Percentiles rank a stretch among this genome's conserved stretches.
Conservation (phyloP, 805 yeast species). For the Candida koratica region DNA sequence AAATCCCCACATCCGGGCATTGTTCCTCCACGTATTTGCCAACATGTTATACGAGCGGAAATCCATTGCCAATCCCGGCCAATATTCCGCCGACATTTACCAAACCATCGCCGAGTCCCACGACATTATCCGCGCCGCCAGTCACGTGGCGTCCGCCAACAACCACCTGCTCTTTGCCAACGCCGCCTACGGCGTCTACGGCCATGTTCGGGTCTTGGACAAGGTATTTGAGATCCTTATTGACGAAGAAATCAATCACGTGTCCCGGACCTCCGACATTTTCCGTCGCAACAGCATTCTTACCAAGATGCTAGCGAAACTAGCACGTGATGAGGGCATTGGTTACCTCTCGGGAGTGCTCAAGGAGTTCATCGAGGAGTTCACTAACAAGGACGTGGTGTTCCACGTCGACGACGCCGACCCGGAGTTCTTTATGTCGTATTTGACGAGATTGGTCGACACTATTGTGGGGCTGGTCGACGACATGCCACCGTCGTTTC, state of each 20-base stretch:
- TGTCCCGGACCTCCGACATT: conserved; percentile 64
- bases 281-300: conserved; percentile 80
- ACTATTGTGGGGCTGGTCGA: conserved; percentile 53
- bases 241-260: conserved; percentile 56
- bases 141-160: conserved; percentile 58
- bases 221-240: conserved; percentile 53
- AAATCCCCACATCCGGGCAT: conserved; percentile 58
- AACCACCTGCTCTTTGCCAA: conserved; percentile 72
- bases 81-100: conserved; percentile 25
- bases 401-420: conserved; percentile 48
- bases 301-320: conserved; percentile 68
- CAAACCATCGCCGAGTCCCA: conserved; percentile 33
- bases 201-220: conserved; percentile 31
- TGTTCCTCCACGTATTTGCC: conserved; percentile 75
- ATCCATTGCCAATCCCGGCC: conserved; percentile 24
- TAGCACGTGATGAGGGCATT: conserved; percentile 64
- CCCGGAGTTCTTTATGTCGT: conserved; percentile 48
- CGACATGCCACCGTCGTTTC: conserved; percentile 66
- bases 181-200: conserved; percentile 55
- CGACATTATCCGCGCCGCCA: conserved; percentile 48
- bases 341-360: conserved; percentile 53
- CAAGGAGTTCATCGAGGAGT: conserved; percentile 52
- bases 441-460: conserved; percentile 54
- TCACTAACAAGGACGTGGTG: conserved; percentile 45
- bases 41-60: conserved; percentile 49